Percentiles rank a stretch among this genome's conserved stretches.
Conservation (phyloP, 1,139 yeast species). For the Pichia sp. region DNA sequence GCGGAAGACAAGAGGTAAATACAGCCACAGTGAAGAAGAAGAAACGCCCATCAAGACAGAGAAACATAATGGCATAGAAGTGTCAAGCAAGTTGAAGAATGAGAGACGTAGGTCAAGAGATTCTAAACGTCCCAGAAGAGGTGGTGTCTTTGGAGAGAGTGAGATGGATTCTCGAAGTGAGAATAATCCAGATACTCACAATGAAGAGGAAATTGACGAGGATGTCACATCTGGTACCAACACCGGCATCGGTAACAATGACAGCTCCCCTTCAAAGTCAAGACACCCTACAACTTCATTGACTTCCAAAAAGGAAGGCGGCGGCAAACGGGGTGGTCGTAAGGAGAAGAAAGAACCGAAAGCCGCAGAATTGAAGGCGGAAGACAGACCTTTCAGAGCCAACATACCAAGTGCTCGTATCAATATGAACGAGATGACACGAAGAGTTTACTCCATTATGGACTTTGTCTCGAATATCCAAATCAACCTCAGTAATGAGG, state of each 20-base stretch:
- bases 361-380: slow-evolving; percentile 16
- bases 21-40: slow-evolving; percentile 1
- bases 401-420: slow-evolving; percentile 72
- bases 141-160: too few species aligned
- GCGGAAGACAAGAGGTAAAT: slow-evolving; percentile 6
- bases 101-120: not conserved
- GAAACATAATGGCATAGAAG: not conserved
- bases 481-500: slow-evolving; percentile 68
- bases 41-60: not conserved
- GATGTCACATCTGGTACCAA: slow-evolving; percentile 1
- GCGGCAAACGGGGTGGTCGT: too few species aligned
- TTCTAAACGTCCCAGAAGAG: slow-evolving; percentile 2
- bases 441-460: slow-evolving; percentile 81
- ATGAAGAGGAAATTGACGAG: slow-evolving; percentile 9
- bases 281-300: not conserved
- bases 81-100: not conserved
- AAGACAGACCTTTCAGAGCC: slow-evolving; percentile 72
- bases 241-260: not conserved
- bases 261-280: not conserved
- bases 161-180: slow-evolving; percentile 2
- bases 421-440: slow-evolving; percentile 72
- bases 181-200: slow-evolving; percentile 2
- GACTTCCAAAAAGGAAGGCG: slow-evolving; percentile 16
- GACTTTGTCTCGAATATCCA: slow-evolving; percentile 88
- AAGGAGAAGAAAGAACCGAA: slow-evolving; percentile 6